A percentile compares a stretch with the other conserved stretches of the same genome.
Conservation (phyloP, 2,329 filamentous ascomycete genomes). For the Epichloe gansuensis region DNA sequence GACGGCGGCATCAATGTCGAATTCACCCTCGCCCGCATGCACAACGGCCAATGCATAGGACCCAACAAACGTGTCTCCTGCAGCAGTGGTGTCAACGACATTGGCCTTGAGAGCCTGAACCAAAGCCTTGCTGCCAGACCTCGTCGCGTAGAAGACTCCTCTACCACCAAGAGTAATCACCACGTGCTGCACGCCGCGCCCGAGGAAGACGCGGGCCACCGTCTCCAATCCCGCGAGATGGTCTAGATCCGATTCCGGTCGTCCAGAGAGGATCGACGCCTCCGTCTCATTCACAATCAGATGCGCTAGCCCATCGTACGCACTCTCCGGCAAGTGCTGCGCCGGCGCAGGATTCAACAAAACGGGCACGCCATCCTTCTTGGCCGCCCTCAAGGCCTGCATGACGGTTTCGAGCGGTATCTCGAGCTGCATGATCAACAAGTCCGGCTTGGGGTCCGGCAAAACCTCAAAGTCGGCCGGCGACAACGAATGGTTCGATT, state of each 20-base stretch:
- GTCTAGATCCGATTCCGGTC: slow-evolving; percentile 36
- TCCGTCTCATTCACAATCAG: slow-evolving; percentile 88
- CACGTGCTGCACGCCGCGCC: slow-evolving; percentile 59
- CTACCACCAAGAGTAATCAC: slow-evolving; percentile 75
- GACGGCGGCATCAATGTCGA: slow-evolving; percentile 45
- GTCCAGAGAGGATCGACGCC: slow-evolving; percentile 58
- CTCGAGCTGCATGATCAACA: slow-evolving; percentile 70
- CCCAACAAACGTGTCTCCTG: slow-evolving; percentile 89
- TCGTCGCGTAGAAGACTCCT: slow-evolving; percentile 57
- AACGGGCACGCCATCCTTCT: slow-evolving; percentile 41
- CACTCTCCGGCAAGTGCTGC: slow-evolving; percentile 50
- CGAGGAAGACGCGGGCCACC: slow-evolving; percentile 50
- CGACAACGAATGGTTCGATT: slow-evolving; percentile 49
- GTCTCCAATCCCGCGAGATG: slow-evolving; percentile 28
- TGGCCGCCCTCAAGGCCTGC: slow-evolving; percentile 42
- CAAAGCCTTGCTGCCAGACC: slow-evolving; percentile 28
- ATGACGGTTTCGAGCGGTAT: slow-evolving; percentile 56
- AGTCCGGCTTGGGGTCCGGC: slow-evolving; percentile 35
- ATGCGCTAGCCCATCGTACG: slow-evolving; percentile 59
- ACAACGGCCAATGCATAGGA: slow-evolving; percentile 69
- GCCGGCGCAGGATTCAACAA: slow-evolving; percentile 83
- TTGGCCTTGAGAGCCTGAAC: slow-evolving; percentile 54
- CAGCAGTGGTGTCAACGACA: slow-evolving; percentile 87
- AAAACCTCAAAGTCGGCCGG: slow-evolving; percentile 24
- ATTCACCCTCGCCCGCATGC: slow-evolving; percentile 22